Conservation (phyloP, 768 basidiomycete species). For the Filobasidium wieringae region DNA sequence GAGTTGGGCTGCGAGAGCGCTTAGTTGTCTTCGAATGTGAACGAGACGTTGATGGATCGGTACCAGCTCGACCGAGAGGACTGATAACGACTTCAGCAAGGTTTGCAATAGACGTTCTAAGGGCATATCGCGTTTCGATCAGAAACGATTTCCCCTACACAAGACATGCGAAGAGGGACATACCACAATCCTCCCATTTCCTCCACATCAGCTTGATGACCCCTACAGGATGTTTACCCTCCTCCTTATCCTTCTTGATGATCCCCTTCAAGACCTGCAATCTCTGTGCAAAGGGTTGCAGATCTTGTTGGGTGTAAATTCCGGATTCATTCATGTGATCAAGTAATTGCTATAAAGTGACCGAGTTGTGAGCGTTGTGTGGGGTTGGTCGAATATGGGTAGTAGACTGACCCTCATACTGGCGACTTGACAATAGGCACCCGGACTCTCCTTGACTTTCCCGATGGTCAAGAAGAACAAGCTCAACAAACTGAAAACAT, state of each 20-base stretch:
- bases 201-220: conserved; percentile 80
- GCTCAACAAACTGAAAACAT: conserved; percentile 88
- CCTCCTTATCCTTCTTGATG: conserved; percentile 67
- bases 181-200: conserved; percentile 85
- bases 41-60: conserved; percentile 85
- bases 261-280: conserved; percentile 72
- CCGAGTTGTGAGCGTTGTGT: too few relatives aligned
- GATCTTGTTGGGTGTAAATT: conserved; percentile 82
- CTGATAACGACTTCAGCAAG: conserved; percentile 71
- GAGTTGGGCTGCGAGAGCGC: conserved; percentile 66
- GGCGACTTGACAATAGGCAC: conserved; percentile 89
- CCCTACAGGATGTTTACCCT: conserved; percentile 69
- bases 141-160: not conserved
- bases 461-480: conserved; percentile 97
- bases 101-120: conserved; percentile 63
- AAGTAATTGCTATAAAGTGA: conserved; percentile 62
- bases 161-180: too few relatives aligned
- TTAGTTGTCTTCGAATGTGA: conserved; percentile 74
- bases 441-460: conserved; percentile 84
- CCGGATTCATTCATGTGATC: conserved; percentile 92
- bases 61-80: conserved; percentile 77
- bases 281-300: conserved; percentile 73
- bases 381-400: too few relatives aligned
- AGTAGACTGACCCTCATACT: conserved; percentile 73
- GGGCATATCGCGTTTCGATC: not conserved